Base-by-base conservation (phyloP, 78 protist genomes). In the Dictyostelium intermedium region DNA sequence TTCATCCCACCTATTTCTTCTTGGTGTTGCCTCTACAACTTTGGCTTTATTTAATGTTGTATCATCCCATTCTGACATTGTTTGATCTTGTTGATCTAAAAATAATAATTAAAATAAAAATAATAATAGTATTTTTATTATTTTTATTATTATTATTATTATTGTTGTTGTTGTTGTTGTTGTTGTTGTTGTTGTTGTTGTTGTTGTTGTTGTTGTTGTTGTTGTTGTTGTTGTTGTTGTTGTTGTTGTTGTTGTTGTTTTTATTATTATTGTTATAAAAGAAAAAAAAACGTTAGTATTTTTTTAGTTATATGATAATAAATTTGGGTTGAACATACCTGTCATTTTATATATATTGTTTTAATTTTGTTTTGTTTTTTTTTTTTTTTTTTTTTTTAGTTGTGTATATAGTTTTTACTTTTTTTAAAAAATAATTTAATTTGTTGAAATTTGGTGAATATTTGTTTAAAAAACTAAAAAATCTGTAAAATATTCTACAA, bases 1-100 rank as follows among this genome's bases (percentile, higher is more conserved):
- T 91, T 95, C 94, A 91, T 95, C 97, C 97, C 97, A 95, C 76
- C 97, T 85, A 47, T 84, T 96, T 77, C 92, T 80, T 56, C 92
- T 60, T 35, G 94, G 94, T 45, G 94, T 89, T 30, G 94, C 53
- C n/a, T 50, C 85, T 27, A 70, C 86, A 16, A 73, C 32, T 27
- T 30, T 37, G 8, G 45, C 20, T 25, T 37, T 47, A 41, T 41
- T 77, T 20, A 69, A 30, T 37, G 27, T 23, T 30, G 94, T 41
- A 32, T 89, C 94, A 89, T 89, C 94, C 94, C 94, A 89, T 80
- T 89, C 94, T 69, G 94, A 89, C 35, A 25, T 60, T 56, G 61
- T 30, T 82, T 82, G 30, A 82, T 82, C 86, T 56, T 56, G 25
- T 56, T 56, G 66, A 56, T 56, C 66, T 45, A 45, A 18, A 25